Base-by-base conservation (phyloP, 306 rosid genomes). In the Clitoria ternatea region DNA sequence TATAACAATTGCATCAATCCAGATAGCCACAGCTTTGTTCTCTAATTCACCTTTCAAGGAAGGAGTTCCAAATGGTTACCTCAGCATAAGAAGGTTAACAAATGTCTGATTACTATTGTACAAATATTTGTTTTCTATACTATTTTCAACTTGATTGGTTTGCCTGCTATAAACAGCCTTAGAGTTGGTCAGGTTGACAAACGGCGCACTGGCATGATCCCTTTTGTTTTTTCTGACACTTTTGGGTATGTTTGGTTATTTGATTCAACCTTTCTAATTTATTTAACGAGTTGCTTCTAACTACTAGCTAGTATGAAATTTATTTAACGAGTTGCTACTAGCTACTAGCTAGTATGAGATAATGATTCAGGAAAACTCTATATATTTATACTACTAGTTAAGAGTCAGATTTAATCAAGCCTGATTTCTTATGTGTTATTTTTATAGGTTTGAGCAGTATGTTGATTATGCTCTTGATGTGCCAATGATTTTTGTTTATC, bases 381-480 rank as follows among this genome's bases (percentile, higher is more conserved):
- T 29, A 29, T 29, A 29, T 29, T 2, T 5, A 29, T 2, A 29
- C 32, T 2, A 29, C 32, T 5, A 29, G 32, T 29, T 29, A 29
- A 29, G n/a, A n/a, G n/a, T n/a, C n/a, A n/a, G n/a, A 50, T 50
- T 22, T 20, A 9, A 50, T 50, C 3, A 53, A 24, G 18, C 12
- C 60, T 12, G 3, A 5, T 26, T 29, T 13, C 7, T 27, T 26
- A 2, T 7, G 12, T 39, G 47, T 6, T 33, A 47, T 17, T 8
- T 32, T 39, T 54, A 76, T 84, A 87, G 98, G 81, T 92, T 92
- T 80, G 94, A 87, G 85, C 87, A 81, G 73, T 92, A 85, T 49
- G 94, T 89, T 69, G 96, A 89, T 71, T 92, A 84, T 69, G 96
- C 96, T 69, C 92, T 89, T n/a, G 92, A 89, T 72, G 98, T 92